These are phyloP conservation scores for Sapria himalayana DNA, from an alignment of 345 rosid genomes.

Conservation along the genomic window DNA sequence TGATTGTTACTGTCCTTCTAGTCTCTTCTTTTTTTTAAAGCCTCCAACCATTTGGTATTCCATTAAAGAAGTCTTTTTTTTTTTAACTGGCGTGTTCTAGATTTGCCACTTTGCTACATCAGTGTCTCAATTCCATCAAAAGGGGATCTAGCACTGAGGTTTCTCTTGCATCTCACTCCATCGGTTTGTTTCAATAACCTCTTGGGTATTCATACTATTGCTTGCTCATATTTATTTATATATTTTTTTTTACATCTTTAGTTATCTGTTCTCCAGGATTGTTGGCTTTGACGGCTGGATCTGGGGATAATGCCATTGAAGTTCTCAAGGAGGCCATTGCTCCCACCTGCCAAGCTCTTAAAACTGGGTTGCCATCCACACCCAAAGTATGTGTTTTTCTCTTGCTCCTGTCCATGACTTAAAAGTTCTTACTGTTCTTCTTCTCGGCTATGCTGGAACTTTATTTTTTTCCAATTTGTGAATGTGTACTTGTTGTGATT, in stretches of 20 bases:
- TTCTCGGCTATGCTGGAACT: not conserved
- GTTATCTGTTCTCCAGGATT: constrained; percentile 26
- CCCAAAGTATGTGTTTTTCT: constrained; percentile 13
- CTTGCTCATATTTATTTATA: too few species aligned
- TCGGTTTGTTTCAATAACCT: constrained; percentile 26
- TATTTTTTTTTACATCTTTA: too few species aligned
- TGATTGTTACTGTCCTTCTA: not conserved
- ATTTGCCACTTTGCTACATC: constrained; percentile 72
- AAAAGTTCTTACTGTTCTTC: not conserved
- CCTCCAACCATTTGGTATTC: not conserved
- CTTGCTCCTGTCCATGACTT: not conserved
- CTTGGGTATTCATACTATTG: constrained; percentile 1
- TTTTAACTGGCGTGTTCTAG: constrained; percentile 15
- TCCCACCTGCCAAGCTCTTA: constrained; percentile 50
- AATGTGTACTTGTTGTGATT: constrained; percentile 3
- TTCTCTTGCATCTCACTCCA: constrained; percentile 41
- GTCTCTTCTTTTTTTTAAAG: not conserved
- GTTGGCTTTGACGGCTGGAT: constrained; percentile 67
- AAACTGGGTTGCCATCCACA: constrained; percentile 31
- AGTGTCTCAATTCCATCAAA: constrained; percentile 39
- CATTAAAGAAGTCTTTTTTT: not conserved
- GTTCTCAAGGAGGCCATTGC: constrained; percentile 42
- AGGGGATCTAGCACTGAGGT: constrained; percentile 60
- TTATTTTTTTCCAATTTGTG: not conserved
- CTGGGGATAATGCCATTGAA: constrained; percentile 36